Evolutionary conservation across 306 rosid species (phyloP), one percentile per base, ranked within the genome.

Genomic region (Gynostemma pentaphyllum): DNA sequence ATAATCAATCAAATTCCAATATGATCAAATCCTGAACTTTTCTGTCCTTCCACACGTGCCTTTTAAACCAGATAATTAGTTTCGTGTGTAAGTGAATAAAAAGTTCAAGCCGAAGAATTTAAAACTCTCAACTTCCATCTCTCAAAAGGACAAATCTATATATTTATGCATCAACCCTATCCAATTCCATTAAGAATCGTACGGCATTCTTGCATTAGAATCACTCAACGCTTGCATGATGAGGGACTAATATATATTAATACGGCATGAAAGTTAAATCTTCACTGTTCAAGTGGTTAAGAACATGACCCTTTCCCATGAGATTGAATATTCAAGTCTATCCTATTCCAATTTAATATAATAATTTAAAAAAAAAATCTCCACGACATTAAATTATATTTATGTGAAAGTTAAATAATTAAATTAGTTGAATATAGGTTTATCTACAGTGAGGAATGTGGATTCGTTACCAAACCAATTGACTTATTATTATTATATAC

Each of bases 81-180:
- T 60, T 23, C 66, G 34, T 60, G 66, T 57, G 64, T 45, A 29
- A 30, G 62, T 55, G 62, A 34, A 46, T 36, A 59, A 21, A 59
- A 59, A 59, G 22, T n/a, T n/a, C n/a, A n/a, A n/a, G 49, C 36
- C n/a, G n/a, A 22, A 34, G 9, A 36, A 59, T 59, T 59, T 30
- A 56, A 19, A 56, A 59, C 5, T 37, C 30, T 41, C 64, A 59
- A 59, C 64, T 21, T 41, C 64, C 27, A 34, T 9, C 29, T 15
- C 55, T 9, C 18, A 56, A n/a, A n/a, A n/a, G n/a, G n/a, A n/a
- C n/a, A n/a, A n/a, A n/a, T 56, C 30, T 21, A 59, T 21, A 21
- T 56, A 16, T 34, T 2, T 47, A 23, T 23, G n/a, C 4, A 21
- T 21, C 45, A 34, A 57, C 45, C 44, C 46, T 11, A n/a, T 42